These are phyloP conservation scores for Nothophaeocryptopus gaeumannii DNA, from an alignment of 2,329 filamentous ascomycete genomes.

Conservation along the genomic window DNA sequence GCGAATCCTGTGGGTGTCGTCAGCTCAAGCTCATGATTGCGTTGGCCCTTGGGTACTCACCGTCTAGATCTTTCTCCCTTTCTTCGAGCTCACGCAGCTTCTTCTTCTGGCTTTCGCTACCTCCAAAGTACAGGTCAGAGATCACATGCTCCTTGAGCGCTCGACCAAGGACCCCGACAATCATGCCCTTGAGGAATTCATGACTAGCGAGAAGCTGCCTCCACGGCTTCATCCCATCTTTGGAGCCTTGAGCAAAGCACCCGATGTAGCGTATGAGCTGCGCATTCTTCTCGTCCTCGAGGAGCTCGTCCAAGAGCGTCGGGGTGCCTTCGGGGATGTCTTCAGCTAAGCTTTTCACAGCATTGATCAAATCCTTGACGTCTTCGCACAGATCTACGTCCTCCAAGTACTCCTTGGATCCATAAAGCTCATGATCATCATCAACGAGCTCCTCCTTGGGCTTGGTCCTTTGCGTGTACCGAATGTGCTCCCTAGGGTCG, in stretches of 20 bases:
- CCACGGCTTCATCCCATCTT: slow-evolving; percentile 26
- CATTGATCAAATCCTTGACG: background rate
- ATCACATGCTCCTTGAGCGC: slow-evolving; percentile 35
- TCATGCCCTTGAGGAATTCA: slow-evolving; percentile 23
- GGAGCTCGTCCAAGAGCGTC: background rate
- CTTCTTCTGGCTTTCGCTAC: slow-evolving; percentile 11
- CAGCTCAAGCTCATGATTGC: slow-evolving; percentile 3
- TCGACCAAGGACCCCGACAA: slow-evolving; percentile 29
- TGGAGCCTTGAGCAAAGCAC: slow-evolving; percentile 30
- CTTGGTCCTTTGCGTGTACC: no score
- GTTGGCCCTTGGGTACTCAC: slow-evolving; percentile 18
- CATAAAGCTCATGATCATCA: background rate
- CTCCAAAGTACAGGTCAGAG: slow-evolving; percentile 30
- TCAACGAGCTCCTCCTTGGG: background rate
- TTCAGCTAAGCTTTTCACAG: background rate
- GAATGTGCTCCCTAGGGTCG: no score
- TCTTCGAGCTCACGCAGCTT: slow-evolving; percentile 40
- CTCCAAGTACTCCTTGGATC: background rate
- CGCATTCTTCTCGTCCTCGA: slow-evolving; percentile 4
- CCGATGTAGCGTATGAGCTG: slow-evolving; percentile 32
- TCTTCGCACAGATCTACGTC: background rate
- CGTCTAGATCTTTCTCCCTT: slow-evolving; percentile 40
- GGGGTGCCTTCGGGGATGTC: background rate
- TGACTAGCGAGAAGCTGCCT: slow-evolving; percentile 20
- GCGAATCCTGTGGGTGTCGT: slow-evolving; percentile 26